Base-by-base conservation (phyloP, 2,329 filamentous ascomycete species). In the Talaromyces sp. region DNA sequence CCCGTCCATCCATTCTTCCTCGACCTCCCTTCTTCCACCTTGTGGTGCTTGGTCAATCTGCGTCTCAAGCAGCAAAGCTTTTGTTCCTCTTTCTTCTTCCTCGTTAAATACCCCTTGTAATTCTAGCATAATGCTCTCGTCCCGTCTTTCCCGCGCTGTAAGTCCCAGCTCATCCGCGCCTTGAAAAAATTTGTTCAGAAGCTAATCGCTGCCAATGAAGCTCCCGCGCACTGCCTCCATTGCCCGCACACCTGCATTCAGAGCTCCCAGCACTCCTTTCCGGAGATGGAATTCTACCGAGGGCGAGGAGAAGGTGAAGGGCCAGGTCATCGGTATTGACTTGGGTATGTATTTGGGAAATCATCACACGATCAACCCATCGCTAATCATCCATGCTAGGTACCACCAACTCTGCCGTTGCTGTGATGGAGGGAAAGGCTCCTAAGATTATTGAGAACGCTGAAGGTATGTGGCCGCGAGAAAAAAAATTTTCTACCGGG, bases 381-480 rank as follows among this genome's bases (percentile, higher is more conserved):
- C 27, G 24, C n/a, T 46, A 46, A 46, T 24, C 19, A 32, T 6
- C 54, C 6, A 1, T 27, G 38, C 61, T 61, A 88, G 86, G 86
- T 75, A 97, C 93, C 75, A 97, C 93, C 71, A 97, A 97, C 86
- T 97, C 93, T 63, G 93, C 93, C 60, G 93, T 97, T 64, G 93
- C 92, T 72, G 83, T 97, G 67, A 96, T 97, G 92, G 93, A 97
- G 84, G 94, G 93, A 80, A 96, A 96, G 84, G 80, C 85, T 60
- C 91, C 93, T 70, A 91, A 88, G 80, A 97, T 97, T 77, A 97
- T 97, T 77, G 93, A 97, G 81, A 97, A 97, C 85, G 83, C 92
- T 29, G 93, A 97, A 84, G 92, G 91, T 92, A 81, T 72, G 80
- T 65, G 62, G 7, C 24, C 5, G 26, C 24, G 7, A n/a, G 48